Evolutionary conservation across 2,329 filamentous ascomycete genomes (phyloP).

Genomic region (Colletotrichum sublineola): DNA sequence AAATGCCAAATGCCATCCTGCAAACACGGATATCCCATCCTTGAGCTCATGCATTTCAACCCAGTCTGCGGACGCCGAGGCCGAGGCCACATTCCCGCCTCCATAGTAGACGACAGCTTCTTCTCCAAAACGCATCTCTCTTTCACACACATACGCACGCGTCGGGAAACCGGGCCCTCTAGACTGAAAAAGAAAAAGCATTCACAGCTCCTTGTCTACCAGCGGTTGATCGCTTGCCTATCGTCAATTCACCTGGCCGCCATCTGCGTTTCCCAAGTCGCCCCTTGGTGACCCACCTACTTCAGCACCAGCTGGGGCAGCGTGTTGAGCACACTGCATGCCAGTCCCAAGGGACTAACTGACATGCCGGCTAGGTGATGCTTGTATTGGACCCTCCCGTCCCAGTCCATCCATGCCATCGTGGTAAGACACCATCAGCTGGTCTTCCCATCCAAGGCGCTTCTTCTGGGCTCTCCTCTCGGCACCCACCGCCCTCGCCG

Average conservation of each 20-base stretch:
- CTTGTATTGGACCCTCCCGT: conserved; percentile 26
- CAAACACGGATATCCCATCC: conserved; percentile 32
- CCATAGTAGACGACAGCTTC: background rate
- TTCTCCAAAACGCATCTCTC: background rate
- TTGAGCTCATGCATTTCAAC: conserved; percentile 14
- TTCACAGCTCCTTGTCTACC: background rate
- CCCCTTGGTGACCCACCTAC: background rate
- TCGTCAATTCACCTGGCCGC: background rate
- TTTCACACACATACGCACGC: no score
- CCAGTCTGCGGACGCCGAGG: conserved; percentile 14
- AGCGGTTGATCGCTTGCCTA: background rate
- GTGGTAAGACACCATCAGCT: conserved; percentile 39
- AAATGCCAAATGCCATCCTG: conserved; percentile 32
- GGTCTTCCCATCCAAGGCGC: conserved; percentile 25
- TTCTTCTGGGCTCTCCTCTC: conserved; percentile 18
- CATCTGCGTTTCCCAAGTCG: background rate
- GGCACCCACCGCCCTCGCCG: conserved; percentile 14
- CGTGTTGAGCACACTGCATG: conserved; percentile 20
- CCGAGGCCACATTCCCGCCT: conserved; percentile 5
- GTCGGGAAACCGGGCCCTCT: background rate
- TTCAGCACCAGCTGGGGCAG: conserved; percentile 7
- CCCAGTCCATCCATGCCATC: conserved; percentile 27
- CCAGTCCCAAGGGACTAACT: conserved; percentile 8
- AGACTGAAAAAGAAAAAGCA: background rate
- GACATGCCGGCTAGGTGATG: conserved; percentile 14